Evolutionary conservation across 2,329 filamentous ascomycete genomes (phyloP), one percentile per base, ranked within the genome.

Genomic region (Aspergillus candidus): DNA sequence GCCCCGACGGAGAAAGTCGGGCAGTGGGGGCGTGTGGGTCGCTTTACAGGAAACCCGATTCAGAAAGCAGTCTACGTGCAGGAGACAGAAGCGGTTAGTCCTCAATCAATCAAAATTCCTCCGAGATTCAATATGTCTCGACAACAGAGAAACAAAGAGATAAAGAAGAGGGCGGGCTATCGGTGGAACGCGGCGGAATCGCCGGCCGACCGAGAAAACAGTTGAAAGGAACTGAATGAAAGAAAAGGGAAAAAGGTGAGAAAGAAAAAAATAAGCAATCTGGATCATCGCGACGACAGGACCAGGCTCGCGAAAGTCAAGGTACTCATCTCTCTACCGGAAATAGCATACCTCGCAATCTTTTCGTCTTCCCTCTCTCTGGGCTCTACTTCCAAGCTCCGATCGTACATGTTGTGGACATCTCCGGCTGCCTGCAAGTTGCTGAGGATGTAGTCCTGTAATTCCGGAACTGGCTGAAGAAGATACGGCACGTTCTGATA

Each of bases 391-490:
- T 84, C 78, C 71, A 98, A 74, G 71, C 89, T 95, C 76, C 90
- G 90, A 69, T 97, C 90, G 73, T 97, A 98, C 93, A 97, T 97
- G 74, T 97, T 91, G 67, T 97, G 90, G 51, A 98, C 93, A 66
- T 97, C 91, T 41, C 89, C 87, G 4, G 93, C 91, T 27, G 84
- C 85, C 71, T 94, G 86, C 86, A 97, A 94, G 66, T 97, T 96
- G 66, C 83, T 90, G 55, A 96, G 72, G 54, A 98, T 95, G 69
- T 97, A 98, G 56, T 97, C 90, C 65, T 97, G 91, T 54, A 98
- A 75, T 69, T 97, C 93, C 2, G 83, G 79, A 12, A 98, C 91
- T 0, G 89, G 79, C 62, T 94, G 87, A 41, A 98, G 74, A 6
- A 86, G 84, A 65, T 97, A 98, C n/a, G 89, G 89, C 49, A 94